phyloP scores from a whole-genome alignment of 305 asterid genomes.

The Fraxinus velutina region DNA sequence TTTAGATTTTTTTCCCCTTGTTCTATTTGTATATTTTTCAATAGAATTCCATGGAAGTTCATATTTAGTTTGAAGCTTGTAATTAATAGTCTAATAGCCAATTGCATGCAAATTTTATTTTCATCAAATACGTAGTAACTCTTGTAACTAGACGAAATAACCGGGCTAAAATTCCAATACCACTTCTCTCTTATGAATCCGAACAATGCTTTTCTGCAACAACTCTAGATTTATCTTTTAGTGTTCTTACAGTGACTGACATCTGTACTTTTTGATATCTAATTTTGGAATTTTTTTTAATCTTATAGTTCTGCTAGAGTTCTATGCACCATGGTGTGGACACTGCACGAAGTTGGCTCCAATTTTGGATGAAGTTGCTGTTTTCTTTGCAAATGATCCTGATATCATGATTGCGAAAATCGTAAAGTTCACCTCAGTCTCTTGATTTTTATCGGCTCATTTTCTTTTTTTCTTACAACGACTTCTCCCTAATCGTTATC shows the following conservation, averaged over 20 bases:
- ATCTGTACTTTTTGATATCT: background rate
- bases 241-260: background rate
- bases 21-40: too few species aligned
- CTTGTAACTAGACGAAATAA: too few species aligned
- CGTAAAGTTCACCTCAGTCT: constrained; percentile 30
- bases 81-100: too few species aligned
- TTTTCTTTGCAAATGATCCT: constrained; percentile 45
- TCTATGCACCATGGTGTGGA: constrained; percentile 83
- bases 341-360: constrained; percentile 76
- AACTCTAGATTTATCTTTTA: background rate
- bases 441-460: background rate
- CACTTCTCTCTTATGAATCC: background rate
- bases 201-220: background rate
- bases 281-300: background rate
- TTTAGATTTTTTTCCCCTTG: too few species aligned
- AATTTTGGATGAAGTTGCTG: constrained; percentile 71
- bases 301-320: constrained; percentile 60
- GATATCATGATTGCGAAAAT: constrained; percentile 63
- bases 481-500: background rate
- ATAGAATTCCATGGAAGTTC: too few species aligned
- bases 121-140: too few species aligned
- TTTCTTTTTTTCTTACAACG: background rate
- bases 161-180: too few species aligned
- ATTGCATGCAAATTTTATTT: too few species aligned
- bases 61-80: too few species aligned